Evolutionary conservation across 345 rosid genomes (phyloP), one percentile per base, ranked within the genome.

Genomic region (Eucalyptus sideroxylon): DNA sequence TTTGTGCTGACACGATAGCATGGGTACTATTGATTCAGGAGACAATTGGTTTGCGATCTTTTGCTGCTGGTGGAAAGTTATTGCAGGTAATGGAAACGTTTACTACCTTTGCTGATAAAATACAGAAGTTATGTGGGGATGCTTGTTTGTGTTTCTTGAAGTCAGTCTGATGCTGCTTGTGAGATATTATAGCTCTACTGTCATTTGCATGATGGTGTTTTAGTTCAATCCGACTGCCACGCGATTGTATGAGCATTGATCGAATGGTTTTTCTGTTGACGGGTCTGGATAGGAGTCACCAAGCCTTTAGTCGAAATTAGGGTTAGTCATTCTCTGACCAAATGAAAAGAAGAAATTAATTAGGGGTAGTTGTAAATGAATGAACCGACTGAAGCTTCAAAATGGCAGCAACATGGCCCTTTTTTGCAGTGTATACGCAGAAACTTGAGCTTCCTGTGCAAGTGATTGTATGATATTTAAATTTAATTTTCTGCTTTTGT

Each of bases 41-140:
- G 86, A 95, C 96, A n/a, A 95, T 98, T 92, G 99, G 99, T 86
- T 88, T 98, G 94, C 96, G 99, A 26, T 98, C 99, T 88, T 97
- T 98, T 95, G 97, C 99, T 94, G 98, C 99, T 45, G 99, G 99
- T 88, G 99, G 99, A 86, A 98, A 97, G 95, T 94, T 98, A 91
- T 90, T 98, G 95, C 99, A 98, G 99, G 99, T 96, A 95, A 89
- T 30, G 87, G 69, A 50, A 11, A 77, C 30, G 3, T 21, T 77
- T 37, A 40, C 30, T 26, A 40, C 15, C 27, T 21, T 77, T 40
- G 85, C 47, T 77, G 47, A 77, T 40, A 40, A 77, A 27, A 55
- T n/a, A 8, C 88, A 87, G 60, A 87, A 50, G 37, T 88, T 77
- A 53, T 88, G 44, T 24, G 77, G 47, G 85, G 85, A 37, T 56